phyloP scores from a whole-genome alignment of 345 rosid species.

The Carallia brachiata region DNA sequence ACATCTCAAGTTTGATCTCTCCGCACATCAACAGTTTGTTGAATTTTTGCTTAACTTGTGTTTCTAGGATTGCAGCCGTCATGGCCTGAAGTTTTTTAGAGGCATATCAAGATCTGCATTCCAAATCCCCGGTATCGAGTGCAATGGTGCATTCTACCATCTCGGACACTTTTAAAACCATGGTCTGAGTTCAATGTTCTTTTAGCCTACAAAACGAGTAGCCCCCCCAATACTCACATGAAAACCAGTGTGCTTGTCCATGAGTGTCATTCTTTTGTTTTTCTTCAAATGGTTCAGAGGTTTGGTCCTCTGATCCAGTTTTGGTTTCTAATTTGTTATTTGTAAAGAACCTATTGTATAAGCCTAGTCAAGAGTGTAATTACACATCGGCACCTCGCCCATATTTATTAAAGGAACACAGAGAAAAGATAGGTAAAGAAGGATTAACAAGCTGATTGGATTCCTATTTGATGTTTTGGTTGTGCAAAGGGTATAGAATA shows the following conservation, averaged over 20 bases:
- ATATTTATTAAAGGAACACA: conserved; percentile 28
- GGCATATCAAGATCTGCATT: conserved; percentile 70
- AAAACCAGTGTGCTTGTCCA: conserved; percentile 40
- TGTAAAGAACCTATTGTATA: conserved; percentile 58
- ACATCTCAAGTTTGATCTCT: conserved; percentile 24
- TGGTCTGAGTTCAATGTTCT: conserved; percentile 33
- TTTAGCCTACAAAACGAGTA: conserved; percentile 28
- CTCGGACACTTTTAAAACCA: conserved; percentile 47
- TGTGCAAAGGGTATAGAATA: conserved; percentile 61
- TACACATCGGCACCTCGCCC: conserved; percentile 61
- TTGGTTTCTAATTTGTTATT: conserved; percentile 41
- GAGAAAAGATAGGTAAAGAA: conserved; percentile 25
- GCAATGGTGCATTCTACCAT: conserved; percentile 69
- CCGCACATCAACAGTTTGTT: conserved; percentile 21
- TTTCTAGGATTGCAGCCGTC: conserved; percentile 65
- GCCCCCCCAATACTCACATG: conserved; percentile 31
- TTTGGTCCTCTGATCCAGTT: conserved; percentile 37
- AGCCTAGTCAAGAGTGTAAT: conserved; percentile 50
- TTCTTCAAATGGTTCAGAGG: conserved; percentile 36
- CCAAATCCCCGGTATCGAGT: conserved; percentile 49
- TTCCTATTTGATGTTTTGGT: conserved; percentile 35
- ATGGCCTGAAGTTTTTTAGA: conserved; percentile 72
- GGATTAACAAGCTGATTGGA: conserved; percentile 53
- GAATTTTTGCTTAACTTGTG: conserved; percentile 26
- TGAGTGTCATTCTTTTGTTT: conserved; percentile 51